Percentiles rank a stretch among this genome's conserved stretches.
These are phyloP conservation scores for Umbelopsis sp. DNA, from an alignment of 192 early-diverging fungal species.

Conservation along the genomic window DNA sequence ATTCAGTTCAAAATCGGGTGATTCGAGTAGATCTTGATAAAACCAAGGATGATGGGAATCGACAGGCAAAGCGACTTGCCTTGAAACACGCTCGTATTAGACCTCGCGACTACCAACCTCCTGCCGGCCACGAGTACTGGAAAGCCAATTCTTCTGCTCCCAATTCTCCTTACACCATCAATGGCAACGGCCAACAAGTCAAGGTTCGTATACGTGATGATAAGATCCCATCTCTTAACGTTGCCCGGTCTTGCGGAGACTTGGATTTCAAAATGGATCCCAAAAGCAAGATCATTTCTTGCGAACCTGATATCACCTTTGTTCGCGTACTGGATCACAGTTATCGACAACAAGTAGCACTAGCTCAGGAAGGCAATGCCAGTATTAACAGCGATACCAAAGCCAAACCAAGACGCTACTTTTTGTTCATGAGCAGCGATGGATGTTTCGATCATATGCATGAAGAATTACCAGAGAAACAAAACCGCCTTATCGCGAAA, in stretches of 20 bases:
- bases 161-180: constrained; percentile 1
- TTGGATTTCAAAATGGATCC: constrained; percentile 60
- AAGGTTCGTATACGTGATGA: constrained; percentile 23
- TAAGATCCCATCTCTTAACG: constrained; percentile 51
- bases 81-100: constrained; percentile 62
- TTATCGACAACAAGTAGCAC: background rate
- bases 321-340: constrained; percentile 38
- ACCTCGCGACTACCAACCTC: constrained; percentile 43
- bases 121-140: constrained; percentile 21
- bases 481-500: constrained; percentile 50
- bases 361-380: background rate
- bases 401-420: constrained; percentile 34
- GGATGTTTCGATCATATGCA: constrained; percentile 63
- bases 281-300: constrained; percentile 48
- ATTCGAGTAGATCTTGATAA: constrained; percentile 54
- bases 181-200: constrained; percentile 12
- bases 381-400: background rate
- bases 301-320: constrained; percentile 58
- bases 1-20: constrained; percentile 52
- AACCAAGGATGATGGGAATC: constrained; percentile 48
- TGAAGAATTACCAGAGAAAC: constrained; percentile 47
- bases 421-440: constrained; percentile 60
- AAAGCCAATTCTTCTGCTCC: background rate
- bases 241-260: constrained; percentile 59
- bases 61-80: constrained; percentile 42